Base-by-base conservation (phyloP, 1,284 basidiomycete genomes). In the Cryptococcus depauperatus region DNA sequence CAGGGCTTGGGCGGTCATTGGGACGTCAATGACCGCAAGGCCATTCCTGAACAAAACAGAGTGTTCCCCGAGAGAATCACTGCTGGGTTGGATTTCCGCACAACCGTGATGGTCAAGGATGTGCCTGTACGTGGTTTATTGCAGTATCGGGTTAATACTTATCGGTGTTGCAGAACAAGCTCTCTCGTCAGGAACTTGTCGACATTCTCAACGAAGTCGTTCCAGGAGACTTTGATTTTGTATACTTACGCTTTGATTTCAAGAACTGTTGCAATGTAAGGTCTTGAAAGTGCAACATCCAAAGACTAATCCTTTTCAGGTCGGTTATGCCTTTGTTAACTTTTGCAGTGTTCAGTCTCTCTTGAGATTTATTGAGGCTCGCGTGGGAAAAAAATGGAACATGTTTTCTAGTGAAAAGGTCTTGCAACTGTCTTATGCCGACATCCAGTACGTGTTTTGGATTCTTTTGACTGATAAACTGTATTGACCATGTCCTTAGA, bases 31-130 rank as follows among this genome's bases (percentile, higher is more conserved):
- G 56, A 62, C 28, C 39, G 54, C 13, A 54, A 65, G 45, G 55
- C 54, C 19, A 62, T 68, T 35, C 64, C 62, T 2, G 48, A 51
- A 23, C 53, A 60, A 29, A 69, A 69, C 37, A 48, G 48, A 13
- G 62, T 69, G n/a, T 58, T 58, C 38, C 61, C 57, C 0, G 62
- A 64, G 18, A 52, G 62, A 34, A 57, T 69, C 37, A 37, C 54
- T 4, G 50, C 57, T 25, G 66, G 66, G 0, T 49, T 57, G 9
- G 69, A 71, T 40, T 35, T 25, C 3, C 59, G 68, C 18, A 71
- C 69, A 0, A 66, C 68, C 0, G 63, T 71, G 18, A 71, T 71
- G 69, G 53, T 71, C 48, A 71, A 71, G 48, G 68, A 71, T 43
- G 66, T 71, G 6, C 69, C 69, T 1, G 68, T n/a, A n/a, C n/a